Conservation (phyloP, 2,329 filamentous ascomycete species). For the Aspergillus awamori region DNA sequence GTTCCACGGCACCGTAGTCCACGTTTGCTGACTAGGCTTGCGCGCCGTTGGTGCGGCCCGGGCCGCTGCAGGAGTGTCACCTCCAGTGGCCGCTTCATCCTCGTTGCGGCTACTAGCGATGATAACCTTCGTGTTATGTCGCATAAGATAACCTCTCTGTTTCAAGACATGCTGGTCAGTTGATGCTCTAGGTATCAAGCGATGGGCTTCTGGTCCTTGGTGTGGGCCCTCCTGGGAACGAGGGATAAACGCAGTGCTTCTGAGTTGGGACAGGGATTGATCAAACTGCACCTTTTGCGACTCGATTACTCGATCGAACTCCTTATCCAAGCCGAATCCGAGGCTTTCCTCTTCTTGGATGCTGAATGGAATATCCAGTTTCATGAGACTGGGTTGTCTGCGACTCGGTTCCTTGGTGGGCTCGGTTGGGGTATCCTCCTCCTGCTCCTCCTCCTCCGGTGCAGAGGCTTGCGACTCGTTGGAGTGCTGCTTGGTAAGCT, state of each 20-base stretch:
- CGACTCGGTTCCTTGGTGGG: constrained; percentile 38
- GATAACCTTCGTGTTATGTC: constrained; percentile 96
- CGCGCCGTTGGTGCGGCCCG: constrained; percentile 70
- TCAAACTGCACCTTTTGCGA: constrained; percentile 85
- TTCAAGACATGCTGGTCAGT: constrained; percentile 65
- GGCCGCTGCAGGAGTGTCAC: constrained; percentile 31
- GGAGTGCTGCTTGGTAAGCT: constrained; percentile 27
- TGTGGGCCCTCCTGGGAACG: constrained; percentile 16
- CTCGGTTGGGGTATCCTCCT: constrained; percentile 29
- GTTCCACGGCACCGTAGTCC: constrained; percentile 98
- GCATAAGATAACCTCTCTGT: constrained; percentile 98
- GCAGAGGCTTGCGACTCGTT: constrained; percentile 21
- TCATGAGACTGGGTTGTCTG: constrained; percentile 74
- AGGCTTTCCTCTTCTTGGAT: constrained; percentile 65
- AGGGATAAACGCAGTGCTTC: constrained; percentile 21
- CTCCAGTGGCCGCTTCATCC: constrained; percentile 48
- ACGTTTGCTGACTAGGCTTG: constrained; percentile 81
- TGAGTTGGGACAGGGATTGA: constrained; percentile 45
- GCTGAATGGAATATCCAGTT: constrained; percentile 79
- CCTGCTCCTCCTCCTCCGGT: too few species aligned
- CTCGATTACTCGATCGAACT: constrained; percentile 94
- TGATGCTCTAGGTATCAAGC: constrained; percentile 38
- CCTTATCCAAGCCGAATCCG: constrained; percentile 82
- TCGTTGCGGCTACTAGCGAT: constrained; percentile 78
- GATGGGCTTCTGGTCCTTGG: constrained; percentile 18